Conservation (phyloP, 495 filamentous ascomycete genomes). For the Aspergillus leporis region DNA sequence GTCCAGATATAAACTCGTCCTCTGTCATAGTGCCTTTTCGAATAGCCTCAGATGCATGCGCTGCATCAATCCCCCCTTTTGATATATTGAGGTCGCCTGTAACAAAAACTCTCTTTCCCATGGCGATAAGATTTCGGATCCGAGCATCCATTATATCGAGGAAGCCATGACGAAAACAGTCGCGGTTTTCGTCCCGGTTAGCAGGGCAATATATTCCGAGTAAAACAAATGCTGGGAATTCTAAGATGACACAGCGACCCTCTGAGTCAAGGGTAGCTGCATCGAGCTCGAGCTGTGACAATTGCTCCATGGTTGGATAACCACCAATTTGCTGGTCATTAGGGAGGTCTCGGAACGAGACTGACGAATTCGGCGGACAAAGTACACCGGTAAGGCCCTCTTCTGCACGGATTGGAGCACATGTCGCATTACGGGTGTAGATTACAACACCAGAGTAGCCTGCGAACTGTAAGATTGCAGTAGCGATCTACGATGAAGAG, state of each 20-base stretch:
- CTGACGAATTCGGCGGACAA: slow-evolving; percentile 71
- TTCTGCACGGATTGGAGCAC: slow-evolving; percentile 86
- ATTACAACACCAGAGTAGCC: slow-evolving; percentile 97
- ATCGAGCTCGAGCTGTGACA: slow-evolving; percentile 62
- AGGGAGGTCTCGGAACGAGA: slow-evolving; percentile 75
- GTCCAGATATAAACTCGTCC: slow-evolving; percentile 70
- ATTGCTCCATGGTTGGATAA: slow-evolving; percentile 72
- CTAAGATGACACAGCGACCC: slow-evolving; percentile 87
- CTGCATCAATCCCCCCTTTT: slow-evolving; percentile 70
- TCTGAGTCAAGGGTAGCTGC: slow-evolving; percentile 79
- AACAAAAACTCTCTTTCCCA: slow-evolving; percentile 80
- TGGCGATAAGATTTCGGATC: slow-evolving; percentile 76
- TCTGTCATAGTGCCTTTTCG: slow-evolving; percentile 65
- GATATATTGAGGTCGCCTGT: slow-evolving; percentile 92
- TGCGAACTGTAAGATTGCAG: slow-evolving; percentile 30
- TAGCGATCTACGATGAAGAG: not conserved
- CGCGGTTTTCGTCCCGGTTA: slow-evolving; percentile 78
- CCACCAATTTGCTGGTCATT: slow-evolving; percentile 85
- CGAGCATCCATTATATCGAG: slow-evolving; percentile 77
- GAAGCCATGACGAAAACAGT: slow-evolving; percentile 80
- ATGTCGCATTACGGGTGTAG: slow-evolving; percentile 87
- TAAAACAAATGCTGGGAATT: slow-evolving; percentile 93
- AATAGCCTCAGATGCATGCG: slow-evolving; percentile 66
- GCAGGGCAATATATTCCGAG: slow-evolving; percentile 91
- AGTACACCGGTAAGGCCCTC: slow-evolving; percentile 88